These are phyloP conservation scores for Porphyridium purpureum DNA, from an alignment of 23 red algal species.

Conservation along the genomic window DNA sequence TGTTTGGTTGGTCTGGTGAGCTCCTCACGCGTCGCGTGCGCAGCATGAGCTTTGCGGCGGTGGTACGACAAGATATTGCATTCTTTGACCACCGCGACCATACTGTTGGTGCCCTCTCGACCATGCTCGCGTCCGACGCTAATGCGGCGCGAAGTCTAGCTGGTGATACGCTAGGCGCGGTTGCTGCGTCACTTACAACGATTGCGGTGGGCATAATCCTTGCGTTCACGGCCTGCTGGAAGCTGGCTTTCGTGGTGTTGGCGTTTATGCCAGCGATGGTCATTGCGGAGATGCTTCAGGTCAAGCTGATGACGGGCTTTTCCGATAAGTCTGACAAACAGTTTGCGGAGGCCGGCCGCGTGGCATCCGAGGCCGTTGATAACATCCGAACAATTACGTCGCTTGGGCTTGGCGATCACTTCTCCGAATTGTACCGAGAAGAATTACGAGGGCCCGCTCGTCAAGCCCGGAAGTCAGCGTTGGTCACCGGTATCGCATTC, in stretches of 20 bases:
- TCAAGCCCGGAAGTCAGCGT: slow-evolving; percentile 20
- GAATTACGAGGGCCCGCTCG: slow-evolving; percentile 22
- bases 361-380: slow-evolving; percentile 67
- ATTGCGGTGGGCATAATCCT: slow-evolving; percentile 49
- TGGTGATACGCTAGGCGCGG: slow-evolving; percentile 20
- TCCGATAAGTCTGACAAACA: slow-evolving; percentile 28
- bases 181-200: slow-evolving; percentile 16
- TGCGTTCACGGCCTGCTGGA: slow-evolving; percentile 45
- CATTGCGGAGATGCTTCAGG: slow-evolving; percentile 33
- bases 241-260: slow-evolving; percentile 58
- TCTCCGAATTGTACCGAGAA: slow-evolving; percentile 29
- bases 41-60: slow-evolving; percentile 30
- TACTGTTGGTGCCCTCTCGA: slow-evolving; percentile 31
- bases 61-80: slow-evolving; percentile 76
- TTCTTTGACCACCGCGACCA: slow-evolving; percentile 67
- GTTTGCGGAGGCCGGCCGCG: slow-evolving; percentile 31
- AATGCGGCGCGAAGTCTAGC: slow-evolving; percentile 26
- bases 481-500: slow-evolving; percentile 46
- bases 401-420: slow-evolving; percentile 50
- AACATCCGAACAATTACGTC: slow-evolving; percentile 66
- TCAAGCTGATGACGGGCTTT: slow-evolving; percentile 87
- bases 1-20: slow-evolving; percentile 77
- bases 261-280: slow-evolving; percentile 55
- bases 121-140: slow-evolving; percentile 48
- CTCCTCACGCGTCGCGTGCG: slow-evolving; percentile 59